These are phyloP conservation scores for Penicillium flavigenum DNA, from an alignment of 495 filamentous ascomycete species.

Conservation along the genomic window DNA sequence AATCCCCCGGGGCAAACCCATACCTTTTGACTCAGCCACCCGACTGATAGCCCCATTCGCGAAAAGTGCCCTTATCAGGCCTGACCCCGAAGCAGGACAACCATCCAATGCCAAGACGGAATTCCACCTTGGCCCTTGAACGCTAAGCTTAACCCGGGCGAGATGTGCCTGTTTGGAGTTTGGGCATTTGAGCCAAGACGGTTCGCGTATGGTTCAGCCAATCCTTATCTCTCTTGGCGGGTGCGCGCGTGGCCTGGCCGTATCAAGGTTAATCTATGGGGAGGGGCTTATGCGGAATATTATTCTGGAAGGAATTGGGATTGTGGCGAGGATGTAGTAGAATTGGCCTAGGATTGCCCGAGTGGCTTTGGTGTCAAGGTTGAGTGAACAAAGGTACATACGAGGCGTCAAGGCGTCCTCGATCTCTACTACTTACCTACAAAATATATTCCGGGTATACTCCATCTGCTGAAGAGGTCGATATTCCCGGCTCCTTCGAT, in stretches of 20 bases:
- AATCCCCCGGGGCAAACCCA: neutral
- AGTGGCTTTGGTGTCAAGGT: neutral
- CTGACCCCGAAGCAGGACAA: neutral
- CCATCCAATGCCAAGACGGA: conserved; percentile 2
- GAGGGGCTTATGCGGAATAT: neutral
- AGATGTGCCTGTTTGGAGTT: neutral
- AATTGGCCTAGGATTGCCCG: neutral
- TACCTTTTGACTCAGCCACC: conserved; percentile 9
- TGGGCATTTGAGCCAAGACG: neutral
- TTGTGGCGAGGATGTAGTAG: neutral
- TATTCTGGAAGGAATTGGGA: neutral
- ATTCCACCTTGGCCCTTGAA: neutral
- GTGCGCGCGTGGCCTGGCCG: neutral
- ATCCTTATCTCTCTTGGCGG: conserved; percentile 11
- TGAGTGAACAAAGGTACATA: neutral
- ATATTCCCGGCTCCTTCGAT: neutral
- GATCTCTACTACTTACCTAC: neutral
- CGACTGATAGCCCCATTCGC: neutral
- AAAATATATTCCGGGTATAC: neutral
- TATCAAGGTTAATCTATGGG: neutral
- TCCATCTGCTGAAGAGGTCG: neutral
- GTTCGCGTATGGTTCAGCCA: neutral
- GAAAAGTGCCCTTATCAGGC: neutral
- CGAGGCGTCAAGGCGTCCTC: neutral
- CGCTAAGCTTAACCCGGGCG: neutral